Percentiles rank a stretch among this genome's conserved stretches.
These are phyloP conservation scores for Penicillium sp. DNA, from an alignment of 2,329 filamentous ascomycete genomes.

Conservation along the genomic window DNA sequence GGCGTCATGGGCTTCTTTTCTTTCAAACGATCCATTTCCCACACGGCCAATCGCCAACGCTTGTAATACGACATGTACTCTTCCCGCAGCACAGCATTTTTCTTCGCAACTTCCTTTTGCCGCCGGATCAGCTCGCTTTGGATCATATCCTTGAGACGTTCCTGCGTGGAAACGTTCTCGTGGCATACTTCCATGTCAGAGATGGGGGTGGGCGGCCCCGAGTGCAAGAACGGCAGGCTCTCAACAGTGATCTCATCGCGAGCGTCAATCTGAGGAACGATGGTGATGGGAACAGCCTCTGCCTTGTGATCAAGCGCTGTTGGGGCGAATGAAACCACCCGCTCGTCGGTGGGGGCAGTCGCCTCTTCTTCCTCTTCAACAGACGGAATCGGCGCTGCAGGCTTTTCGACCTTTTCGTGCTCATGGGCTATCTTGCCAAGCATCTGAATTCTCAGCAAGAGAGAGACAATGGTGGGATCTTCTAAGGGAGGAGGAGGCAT, in stretches of 20 bases:
- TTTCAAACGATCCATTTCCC: slow-evolving; percentile 46
- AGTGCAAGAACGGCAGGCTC: slow-evolving; percentile 49
- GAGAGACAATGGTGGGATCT: slow-evolving; percentile 43
- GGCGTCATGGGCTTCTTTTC: slow-evolving; percentile 42
- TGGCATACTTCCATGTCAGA: slow-evolving; percentile 49
- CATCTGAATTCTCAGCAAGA: slow-evolving; percentile 48
- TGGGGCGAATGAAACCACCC: slow-evolving; percentile 18
- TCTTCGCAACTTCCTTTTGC: slow-evolving; percentile 40
- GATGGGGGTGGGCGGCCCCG: slow-evolving; percentile 46
- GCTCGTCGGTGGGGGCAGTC: slow-evolving; percentile 5
- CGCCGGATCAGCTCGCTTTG: slow-evolving; percentile 41
- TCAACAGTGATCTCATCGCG: slow-evolving; percentile 42
- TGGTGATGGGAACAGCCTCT: slow-evolving; percentile 10
- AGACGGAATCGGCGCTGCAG: slow-evolving; percentile 12
- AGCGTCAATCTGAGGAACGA: slow-evolving; percentile 7
- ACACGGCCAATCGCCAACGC: slow-evolving; percentile 48
- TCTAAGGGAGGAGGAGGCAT: slow-evolving; percentile 47
- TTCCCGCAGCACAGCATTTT: slow-evolving; percentile 44
- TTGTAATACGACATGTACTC: slow-evolving; percentile 48
- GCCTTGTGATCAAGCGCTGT: slow-evolving; percentile 1
- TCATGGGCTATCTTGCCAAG: slow-evolving; percentile 46
- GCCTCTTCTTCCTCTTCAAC: slow-evolving; percentile 14
- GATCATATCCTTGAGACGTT: slow-evolving; percentile 43
- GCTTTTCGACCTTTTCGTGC: slow-evolving; percentile 28
- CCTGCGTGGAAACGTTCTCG: slow-evolving; percentile 43